Evolutionary conservation across 495 filamentous ascomycete species (phyloP).

Genomic region (Pseudotulostoma volvatum): DNA sequence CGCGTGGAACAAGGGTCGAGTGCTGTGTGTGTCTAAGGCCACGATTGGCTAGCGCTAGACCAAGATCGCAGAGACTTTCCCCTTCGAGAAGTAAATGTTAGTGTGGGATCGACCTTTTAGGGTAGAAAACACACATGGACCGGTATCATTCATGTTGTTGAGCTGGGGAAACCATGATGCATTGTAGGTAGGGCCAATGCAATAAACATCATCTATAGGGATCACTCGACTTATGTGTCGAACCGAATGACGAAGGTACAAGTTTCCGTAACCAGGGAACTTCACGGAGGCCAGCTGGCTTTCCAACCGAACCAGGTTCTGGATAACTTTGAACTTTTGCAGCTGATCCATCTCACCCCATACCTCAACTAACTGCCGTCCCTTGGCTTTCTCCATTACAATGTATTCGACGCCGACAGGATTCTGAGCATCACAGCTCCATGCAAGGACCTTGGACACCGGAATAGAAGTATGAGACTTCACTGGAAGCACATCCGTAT

Average conservation of each 20-base stretch:
- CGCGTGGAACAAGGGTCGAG: too few species aligned
- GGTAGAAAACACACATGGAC: too few species aligned
- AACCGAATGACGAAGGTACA: conserved; percentile 15
- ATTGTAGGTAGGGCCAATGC: too few species aligned
- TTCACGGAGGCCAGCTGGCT: conserved; percentile 11
- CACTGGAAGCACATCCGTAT: conserved; percentile 7
- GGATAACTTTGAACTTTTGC: conserved; percentile 11
- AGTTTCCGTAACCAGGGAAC: conserved; percentile 14
- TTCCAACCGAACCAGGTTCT: conserved; percentile 14
- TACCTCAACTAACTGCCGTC: conserved; percentile 14
- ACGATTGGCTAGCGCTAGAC: too few species aligned
- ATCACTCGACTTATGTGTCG: too few species aligned
- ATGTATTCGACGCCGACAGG: conserved; percentile 19
- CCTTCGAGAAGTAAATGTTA: too few species aligned
- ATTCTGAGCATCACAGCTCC: conserved; percentile 14
- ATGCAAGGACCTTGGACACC: conserved; percentile 15
- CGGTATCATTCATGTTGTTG: too few species aligned
- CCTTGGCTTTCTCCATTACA: conserved; percentile 18
- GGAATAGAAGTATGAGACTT: conserved; percentile 16
- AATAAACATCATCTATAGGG: too few species aligned
- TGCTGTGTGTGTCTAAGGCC: too few species aligned
- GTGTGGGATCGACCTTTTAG: too few species aligned
- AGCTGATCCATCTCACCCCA: conserved; percentile 14
- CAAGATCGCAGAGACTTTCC: too few species aligned
- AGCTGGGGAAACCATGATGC: too few species aligned